Evolutionary conservation across 2,329 filamentous ascomycete genomes (phyloP).

Genomic region (Cryphonectria nitschkei): DNA sequence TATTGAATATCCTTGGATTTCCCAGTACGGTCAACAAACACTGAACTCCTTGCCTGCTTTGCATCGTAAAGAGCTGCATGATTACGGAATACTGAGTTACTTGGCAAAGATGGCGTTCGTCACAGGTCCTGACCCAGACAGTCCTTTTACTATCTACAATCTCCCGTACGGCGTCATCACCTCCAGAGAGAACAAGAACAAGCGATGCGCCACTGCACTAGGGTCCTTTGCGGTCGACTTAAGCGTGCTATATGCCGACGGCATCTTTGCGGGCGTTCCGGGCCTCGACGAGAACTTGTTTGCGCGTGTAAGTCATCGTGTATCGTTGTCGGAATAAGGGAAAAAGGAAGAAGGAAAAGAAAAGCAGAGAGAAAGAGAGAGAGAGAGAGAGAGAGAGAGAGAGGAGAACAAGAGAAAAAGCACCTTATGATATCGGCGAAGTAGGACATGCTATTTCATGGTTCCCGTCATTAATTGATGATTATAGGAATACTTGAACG

Average conservation of each 20-base stretch:
- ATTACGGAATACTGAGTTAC: no score
- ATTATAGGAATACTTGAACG: not conserved
- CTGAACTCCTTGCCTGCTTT: no score
- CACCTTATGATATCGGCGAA: not conserved
- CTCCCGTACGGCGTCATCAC: slow-evolving; percentile 6
- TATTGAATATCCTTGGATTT: no score
- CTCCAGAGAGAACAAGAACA: not conserved
- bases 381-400: no score
- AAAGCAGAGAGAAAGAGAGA: no score
- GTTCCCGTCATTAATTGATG: no score
- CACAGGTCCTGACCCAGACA: not conserved
- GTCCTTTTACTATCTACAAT: not conserved
- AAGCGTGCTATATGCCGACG: not conserved
- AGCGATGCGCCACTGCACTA: slow-evolving; percentile 10
- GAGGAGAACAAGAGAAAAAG: no score
- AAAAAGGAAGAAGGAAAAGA: no score
- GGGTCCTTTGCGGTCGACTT: slow-evolving; percentile 16
- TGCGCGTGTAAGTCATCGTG: not conserved
- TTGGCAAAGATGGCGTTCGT: no score
- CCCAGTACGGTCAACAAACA: no score
- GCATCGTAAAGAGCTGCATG: no score
- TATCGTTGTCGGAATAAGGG: not conserved
- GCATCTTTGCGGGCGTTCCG: not conserved
- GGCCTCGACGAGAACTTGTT: slow-evolving; percentile 23
- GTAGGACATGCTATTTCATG: not conserved